phyloP scores from a whole-genome alignment of 495 filamentous ascomycete species.

The Annulohypoxylon nitens region DNA sequence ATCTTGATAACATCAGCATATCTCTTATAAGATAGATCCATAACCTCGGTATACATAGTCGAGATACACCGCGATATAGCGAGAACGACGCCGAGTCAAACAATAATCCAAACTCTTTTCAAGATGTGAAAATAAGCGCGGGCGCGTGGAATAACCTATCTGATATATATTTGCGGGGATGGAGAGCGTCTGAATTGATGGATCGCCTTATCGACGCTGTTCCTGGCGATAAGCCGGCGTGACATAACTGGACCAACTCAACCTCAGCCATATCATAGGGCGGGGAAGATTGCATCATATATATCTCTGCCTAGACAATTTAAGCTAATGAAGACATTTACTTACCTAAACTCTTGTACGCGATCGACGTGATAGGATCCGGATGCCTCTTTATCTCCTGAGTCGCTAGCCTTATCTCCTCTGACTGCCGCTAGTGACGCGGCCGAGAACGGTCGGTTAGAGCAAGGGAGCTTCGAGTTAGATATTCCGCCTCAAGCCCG shows the following conservation, averaged over 20 bases:
- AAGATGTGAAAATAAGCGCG: neutral
- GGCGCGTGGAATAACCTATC: neutral
- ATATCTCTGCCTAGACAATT: constrained; percentile 17
- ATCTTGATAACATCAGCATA: no score
- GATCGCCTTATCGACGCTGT: neutral
- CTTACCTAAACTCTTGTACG: constrained; percentile 41
- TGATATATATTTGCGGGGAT: constrained; percentile 10
- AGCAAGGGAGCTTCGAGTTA: neutral
- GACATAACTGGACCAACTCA: constrained; percentile 2
- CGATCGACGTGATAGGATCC: constrained; percentile 30
- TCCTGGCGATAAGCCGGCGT: neutral
- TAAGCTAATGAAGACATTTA: constrained; percentile 20
- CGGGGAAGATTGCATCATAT: constrained; percentile 39
- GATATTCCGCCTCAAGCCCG: constrained; percentile 26
- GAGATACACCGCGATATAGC: no score
- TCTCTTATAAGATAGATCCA: no score
- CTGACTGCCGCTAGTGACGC: constrained; percentile 43
- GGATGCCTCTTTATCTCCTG: constrained; percentile 35
- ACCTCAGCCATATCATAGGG: neutral
- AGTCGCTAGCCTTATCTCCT: constrained; percentile 44
- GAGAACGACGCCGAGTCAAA: no score
- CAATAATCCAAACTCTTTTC: no score
- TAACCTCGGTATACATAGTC: no score
- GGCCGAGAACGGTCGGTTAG: constrained; percentile 40
- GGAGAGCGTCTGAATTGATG: neutral